Percentiles rank a stretch among this genome's conserved stretches.
Conservation (phyloP, 2,329 filamentous ascomycete genomes). For the Claviceps arundinis region DNA sequence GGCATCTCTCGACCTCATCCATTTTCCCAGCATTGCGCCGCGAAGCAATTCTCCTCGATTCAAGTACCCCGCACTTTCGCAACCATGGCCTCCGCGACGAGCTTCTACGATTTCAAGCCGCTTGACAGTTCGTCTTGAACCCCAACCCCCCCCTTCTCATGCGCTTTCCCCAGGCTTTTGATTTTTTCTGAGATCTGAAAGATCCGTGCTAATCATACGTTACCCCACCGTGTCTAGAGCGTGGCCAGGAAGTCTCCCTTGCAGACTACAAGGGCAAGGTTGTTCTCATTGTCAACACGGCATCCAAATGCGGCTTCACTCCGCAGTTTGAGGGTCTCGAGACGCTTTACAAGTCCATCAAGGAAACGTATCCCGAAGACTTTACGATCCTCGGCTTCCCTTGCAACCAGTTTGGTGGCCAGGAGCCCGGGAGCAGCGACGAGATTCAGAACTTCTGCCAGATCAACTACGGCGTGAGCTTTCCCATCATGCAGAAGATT, state of each 20-base stretch:
- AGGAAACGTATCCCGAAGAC: slow-evolving; percentile 54
- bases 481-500: slow-evolving; percentile 83
- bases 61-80: slow-evolving; percentile 4
- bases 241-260: slow-evolving; percentile 59
- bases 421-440: slow-evolving; percentile 76
- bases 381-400: slow-evolving; percentile 91
- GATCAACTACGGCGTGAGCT: slow-evolving; percentile 81
- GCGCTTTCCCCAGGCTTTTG: neutral
- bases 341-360: slow-evolving; percentile 71
- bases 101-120: slow-evolving; percentile 75
- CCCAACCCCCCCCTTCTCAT: neutral
- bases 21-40: neutral
- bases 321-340: slow-evolving; percentile 88
- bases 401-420: slow-evolving; percentile 91
- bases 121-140: slow-evolving; percentile 48
- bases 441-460: slow-evolving; percentile 79
- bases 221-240: slow-evolving; percentile 14
- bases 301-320: slow-evolving; percentile 97
- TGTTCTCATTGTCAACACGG: slow-evolving; percentile 91
- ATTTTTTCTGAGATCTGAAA: neutral
- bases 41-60: neutral
- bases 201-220: slow-evolving; percentile 8
- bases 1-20: neutral
- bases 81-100: slow-evolving; percentile 27
- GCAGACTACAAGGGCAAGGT: slow-evolving; percentile 75